These are phyloP conservation scores for Aspergillus oerlinghausenensis DNA, from an alignment of 2,329 filamentous ascomycete genomes.

Conservation along the genomic window DNA sequence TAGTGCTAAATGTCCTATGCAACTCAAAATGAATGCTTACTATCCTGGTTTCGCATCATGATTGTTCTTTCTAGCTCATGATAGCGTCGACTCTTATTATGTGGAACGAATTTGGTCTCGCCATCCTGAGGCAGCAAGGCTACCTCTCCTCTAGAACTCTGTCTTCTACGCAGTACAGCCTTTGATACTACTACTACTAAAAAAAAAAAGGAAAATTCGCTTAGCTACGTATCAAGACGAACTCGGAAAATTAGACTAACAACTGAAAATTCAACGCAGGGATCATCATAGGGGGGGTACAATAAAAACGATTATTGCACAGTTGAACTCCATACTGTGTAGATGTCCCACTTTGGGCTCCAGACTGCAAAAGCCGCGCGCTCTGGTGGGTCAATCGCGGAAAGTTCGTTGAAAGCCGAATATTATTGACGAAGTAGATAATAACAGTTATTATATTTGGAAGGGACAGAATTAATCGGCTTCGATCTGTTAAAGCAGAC, in stretches of 20 bases:
- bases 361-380: neutral
- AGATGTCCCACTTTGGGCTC: neutral
- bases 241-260: neutral
- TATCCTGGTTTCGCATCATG: neutral
- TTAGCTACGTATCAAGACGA: neutral
- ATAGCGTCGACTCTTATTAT: too few species aligned
- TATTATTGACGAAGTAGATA: neutral
- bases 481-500: neutral
- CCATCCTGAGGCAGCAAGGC: neutral
- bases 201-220: neutral
- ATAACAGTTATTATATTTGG: neutral
- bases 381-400: neutral
- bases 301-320: neutral
- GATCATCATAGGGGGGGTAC: constrained; percentile 15
- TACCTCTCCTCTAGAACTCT: neutral
- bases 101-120: neutral
- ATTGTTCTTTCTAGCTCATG: too few species aligned
- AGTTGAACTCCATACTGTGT: constrained; percentile 4
- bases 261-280: constrained; percentile 9
- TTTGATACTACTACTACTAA: neutral
- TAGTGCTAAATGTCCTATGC: neutral
- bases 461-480: neutral
- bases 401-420: neutral
- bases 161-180: neutral
- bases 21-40: neutral